Evolutionary conservation across 108 stramenopile species (phyloP), one percentile per base, ranked within the genome.

Genomic region (Nitzschia sp.): DNA sequence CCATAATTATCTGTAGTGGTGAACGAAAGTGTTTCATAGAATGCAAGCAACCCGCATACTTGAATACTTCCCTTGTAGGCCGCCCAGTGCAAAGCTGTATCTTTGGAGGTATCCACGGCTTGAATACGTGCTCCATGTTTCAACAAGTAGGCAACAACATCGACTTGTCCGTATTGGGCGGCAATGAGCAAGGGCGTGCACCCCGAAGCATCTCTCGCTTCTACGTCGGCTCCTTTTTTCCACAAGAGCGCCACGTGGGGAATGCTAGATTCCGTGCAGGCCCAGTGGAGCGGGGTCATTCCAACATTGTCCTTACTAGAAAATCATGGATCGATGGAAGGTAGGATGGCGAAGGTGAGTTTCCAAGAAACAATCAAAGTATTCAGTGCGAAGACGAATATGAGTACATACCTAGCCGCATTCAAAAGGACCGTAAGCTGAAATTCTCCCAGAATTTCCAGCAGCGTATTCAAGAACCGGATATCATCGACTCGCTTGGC

Each of bases 281-380:
- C 96, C 98, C 98, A 98, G 69, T 98, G 98, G 1, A 98, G 71
- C 22, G 98, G 97, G 26, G 72, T 45, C 98, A 98, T 98, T 1
- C 91, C 93, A 31, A 95, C 93, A 22, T 80, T 68, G 58, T 96
- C 95, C n/a, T 48, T 6, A 0, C 64, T 66, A 38, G 19, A n/a
- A 31, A 6, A n/a, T n/a, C n/a, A n/a, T n/a, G n/a, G n/a, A n/a
- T n/a, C n/a, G n/a, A n/a, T n/a, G n/a, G n/a, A 5, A 53, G 5
- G n/a, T 15, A 30, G 29, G 5, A 15, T 58, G 53, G 11, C 78
- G 5, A 81, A 73, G 22, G 78, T 55, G 22, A 53, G 5, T 5
- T 21, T 22, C 9, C 6, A 53, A 53, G n/a, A 21, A n/a, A n/a
- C n/a, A n/a, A n/a, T n/a, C n/a, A n/a, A n/a, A n/a, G n/a, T n/a